Evolutionary conservation across 75 land plant species (phyloP), one percentile per base, ranked within the genome.

Genomic region (Sequoia sempervirens): DNA sequence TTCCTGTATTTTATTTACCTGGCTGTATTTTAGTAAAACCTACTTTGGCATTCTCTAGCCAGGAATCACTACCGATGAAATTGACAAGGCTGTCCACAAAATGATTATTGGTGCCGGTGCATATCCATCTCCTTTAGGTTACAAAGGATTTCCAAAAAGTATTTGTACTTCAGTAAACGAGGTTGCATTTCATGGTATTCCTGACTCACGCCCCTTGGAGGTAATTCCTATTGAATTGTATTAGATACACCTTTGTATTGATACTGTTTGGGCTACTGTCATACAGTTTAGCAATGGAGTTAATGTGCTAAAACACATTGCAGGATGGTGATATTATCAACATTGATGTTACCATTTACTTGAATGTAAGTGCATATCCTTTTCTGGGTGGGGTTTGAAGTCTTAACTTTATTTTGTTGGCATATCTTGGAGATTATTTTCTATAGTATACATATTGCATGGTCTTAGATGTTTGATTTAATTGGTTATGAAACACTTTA

Each of bases 301-400:
- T 84, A 66, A 82, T 37, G 23, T 32, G 38, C 40, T 13, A 82
- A 34, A 41, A 85, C 28, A 46, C 45, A 84, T 3, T 87, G 90
- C 93, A 95, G 97, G 89, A 94, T 84, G 97, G 97, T 12, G 97
- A 95, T 84, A 95, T 95, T 76, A 89, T 95, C 70, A 95, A 94
- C 89, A 92, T 95, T 84, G 97, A 95, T 84, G 96, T 95, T 41
- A 95, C 94, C 4, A 92, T 95, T 34, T 95, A 91, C 85, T 79
- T 92, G 75, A 91, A 94, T 91, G 97, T 95, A 86, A 74, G 96
- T 82, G 47, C 83, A 75, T 20, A 20, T 75, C 43, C 78, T 75
- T 74, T 23, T 61, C n/a, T 23, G 5, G n/a, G 26, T 23, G n/a
- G 66, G 28, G n/a, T 61, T 13, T 37, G 17, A 37, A 75, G 78